Evolutionary conservation across 805 yeast genomes (phyloP).

Genomic region (Kodamaea kakaduensis): DNA sequence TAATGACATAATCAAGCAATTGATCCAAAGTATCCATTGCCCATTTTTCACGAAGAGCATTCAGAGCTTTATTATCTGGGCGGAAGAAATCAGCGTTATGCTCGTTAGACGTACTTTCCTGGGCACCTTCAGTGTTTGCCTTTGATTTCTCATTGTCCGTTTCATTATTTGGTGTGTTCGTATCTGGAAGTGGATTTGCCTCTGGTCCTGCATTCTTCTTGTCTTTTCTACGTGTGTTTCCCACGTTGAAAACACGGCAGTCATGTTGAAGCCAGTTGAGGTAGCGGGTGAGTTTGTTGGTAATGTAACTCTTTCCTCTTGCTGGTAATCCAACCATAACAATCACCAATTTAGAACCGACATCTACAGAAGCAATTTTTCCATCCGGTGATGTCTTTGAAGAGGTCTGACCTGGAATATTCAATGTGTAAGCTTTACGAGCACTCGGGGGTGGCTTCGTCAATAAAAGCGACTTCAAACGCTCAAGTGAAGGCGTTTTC

Average conservation of each 20-base stretch:
- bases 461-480: slow-evolving; percentile 31
- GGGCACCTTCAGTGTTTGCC: slow-evolving; percentile 14
- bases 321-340: slow-evolving; percentile 98
- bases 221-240: slow-evolving; percentile 84
- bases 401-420: slow-evolving; percentile 88
- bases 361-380: slow-evolving; percentile 57
- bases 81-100: slow-evolving; percentile 85
- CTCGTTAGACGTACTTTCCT: no score
- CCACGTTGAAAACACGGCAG: slow-evolving; percentile 89
- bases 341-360: slow-evolving; percentile 80
- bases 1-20: slow-evolving; percentile 71
- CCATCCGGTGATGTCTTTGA: slow-evolving; percentile 79
- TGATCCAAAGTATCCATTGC: slow-evolving; percentile 91
- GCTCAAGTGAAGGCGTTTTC: slow-evolving; percentile 40
- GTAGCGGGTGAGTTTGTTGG: slow-evolving; percentile 86
- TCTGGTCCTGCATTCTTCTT: slow-evolving; percentile 66
- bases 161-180: slow-evolving; percentile 33
- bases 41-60: slow-evolving; percentile 82
- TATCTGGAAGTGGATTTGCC: slow-evolving; percentile 50
- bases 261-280: slow-evolving; percentile 93
- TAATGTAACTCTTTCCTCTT: slow-evolving; percentile 88
- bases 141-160: slow-evolving; percentile 10
- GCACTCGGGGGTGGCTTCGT: slow-evolving; percentile 37
- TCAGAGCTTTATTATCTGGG: slow-evolving; percentile 67
- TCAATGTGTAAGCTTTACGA: slow-evolving; percentile 75